phyloP scores from a whole-genome alignment of 805 yeast species.

The Pichia eremophila region DNA sequence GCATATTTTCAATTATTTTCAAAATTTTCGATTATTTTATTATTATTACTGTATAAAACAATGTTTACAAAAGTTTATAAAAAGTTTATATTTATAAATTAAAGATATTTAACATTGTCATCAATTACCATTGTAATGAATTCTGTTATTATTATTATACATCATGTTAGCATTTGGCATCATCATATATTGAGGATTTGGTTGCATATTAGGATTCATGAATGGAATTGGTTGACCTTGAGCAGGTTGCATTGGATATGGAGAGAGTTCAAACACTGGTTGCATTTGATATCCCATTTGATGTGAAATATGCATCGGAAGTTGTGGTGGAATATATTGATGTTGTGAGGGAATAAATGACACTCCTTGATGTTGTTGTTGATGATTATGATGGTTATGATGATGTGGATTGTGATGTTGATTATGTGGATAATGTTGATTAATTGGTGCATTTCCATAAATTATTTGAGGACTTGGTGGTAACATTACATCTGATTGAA shows the following conservation, averaged over 20 bases:
- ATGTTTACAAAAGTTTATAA: not conserved
- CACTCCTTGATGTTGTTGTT: not conserved
- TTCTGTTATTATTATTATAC: not conserved
- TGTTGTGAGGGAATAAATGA: not conserved
- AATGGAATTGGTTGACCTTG: too few relatives aligned
- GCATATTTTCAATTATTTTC: not conserved
- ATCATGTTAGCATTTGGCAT: not conserved
- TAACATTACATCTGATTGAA: not conserved
- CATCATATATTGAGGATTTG: not conserved
- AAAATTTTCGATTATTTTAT: not conserved
- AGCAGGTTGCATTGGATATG: too few relatives aligned
- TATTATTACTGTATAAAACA: not conserved
- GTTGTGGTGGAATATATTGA: not conserved
- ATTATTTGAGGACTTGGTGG: not conserved
- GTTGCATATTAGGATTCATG: too few relatives aligned
- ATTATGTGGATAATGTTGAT: not conserved
- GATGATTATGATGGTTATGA: not conserved
- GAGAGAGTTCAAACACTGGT: too few relatives aligned
- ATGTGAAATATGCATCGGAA: not conserved
- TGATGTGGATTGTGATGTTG: not conserved
- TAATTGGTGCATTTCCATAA: not conserved
- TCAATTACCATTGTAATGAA: not conserved
- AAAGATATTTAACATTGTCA: not conserved
- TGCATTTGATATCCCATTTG: conserved; percentile 25
- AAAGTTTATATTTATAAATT: not conserved